Evolutionary conservation across 139 green algal genomes (phyloP), one percentile per base, ranked within the genome.

Genomic region (Asterochloris sp.): DNA sequence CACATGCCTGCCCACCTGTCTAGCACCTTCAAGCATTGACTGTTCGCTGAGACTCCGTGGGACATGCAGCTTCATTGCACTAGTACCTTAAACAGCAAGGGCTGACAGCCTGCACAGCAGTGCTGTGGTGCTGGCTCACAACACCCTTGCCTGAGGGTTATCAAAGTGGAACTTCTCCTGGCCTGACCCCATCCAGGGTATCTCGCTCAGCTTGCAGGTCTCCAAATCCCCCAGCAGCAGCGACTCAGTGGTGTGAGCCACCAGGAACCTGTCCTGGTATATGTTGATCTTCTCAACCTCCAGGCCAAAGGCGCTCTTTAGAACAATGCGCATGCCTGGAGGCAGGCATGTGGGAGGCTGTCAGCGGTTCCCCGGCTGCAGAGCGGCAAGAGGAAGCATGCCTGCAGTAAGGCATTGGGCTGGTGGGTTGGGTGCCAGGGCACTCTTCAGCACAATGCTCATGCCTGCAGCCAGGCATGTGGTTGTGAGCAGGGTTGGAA

Each of bases 211-310:
- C 73, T 91, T 91, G 88, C 89, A 94, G 24, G 84, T 92, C 69
- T 95, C 92, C 63, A 96, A 78, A 85, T 96, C 87, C 29, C 94
- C 92, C 74, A 95, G 81, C 23, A 97, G 87, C 80, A 96, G 84
- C 1, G 91, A 95, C 73, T 92, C 81, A 26, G 91, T 76, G 8
- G 94, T 97, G 68, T 88, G 87, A 4, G 89, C 94, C 14, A 95
- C 86, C 28, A 96, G 81, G 86, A 90, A 96, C 28, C 74, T 88
- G 85, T 90, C 87, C 71, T 94, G 87, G 82, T 96, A 93, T 62
- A 97, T 90, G 73, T 93, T 92, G 26, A 96, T 91, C 60, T 89
- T 89, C 54, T 88, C 71, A 13, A 97, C 90, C 82, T 96, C 91
- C 47, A 86, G 81, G 68, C 83, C 83, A 69, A 84, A 86, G 68